These are phyloP conservation scores for Geosmithia morbida DNA, from an alignment of 2,329 filamentous ascomycete genomes.

Conservation along the genomic window DNA sequence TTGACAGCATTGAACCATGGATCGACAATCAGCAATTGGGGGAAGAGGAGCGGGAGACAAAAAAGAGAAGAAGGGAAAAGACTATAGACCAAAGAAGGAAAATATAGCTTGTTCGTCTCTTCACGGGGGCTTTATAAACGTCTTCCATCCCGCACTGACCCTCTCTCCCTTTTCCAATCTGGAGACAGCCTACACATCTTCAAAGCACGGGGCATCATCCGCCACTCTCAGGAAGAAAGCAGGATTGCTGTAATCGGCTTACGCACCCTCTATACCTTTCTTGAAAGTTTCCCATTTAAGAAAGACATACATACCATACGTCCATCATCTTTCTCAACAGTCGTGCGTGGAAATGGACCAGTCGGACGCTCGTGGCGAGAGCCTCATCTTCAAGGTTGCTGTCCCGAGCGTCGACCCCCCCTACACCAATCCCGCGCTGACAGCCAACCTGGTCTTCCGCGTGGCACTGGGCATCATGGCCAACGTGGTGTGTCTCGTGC, in stretches of 20 bases:
- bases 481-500: slow-evolving; percentile 32
- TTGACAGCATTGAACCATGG: too few relatives aligned
- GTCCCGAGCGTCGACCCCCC: slow-evolving; percentile 7
- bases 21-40: too few relatives aligned
- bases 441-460: slow-evolving; percentile 32
- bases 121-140: neutral
- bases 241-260: too few relatives aligned
- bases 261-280: too few relatives aligned
- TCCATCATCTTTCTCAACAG: neutral
- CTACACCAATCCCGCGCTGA: slow-evolving; percentile 14
- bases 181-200: neutral
- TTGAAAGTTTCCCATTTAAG: too few relatives aligned
- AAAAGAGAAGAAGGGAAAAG: neutral
- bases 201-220: neutral
- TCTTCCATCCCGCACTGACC: neutral
- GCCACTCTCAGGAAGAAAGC: neutral
- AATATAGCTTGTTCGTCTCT: neutral
- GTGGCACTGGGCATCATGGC: slow-evolving; percentile 29
- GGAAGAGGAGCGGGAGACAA: too few relatives aligned
- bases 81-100: neutral
- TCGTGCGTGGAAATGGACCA: neutral
- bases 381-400: slow-evolving; percentile 7
- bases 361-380: neutral
- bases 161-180: neutral
- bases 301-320: neutral